A percentile compares a stretch with the other conserved stretches of the same genome.
Conservation (phyloP, 202 grass and related monocot genomes). For the Dendrocalamus latiflorus region DNA sequence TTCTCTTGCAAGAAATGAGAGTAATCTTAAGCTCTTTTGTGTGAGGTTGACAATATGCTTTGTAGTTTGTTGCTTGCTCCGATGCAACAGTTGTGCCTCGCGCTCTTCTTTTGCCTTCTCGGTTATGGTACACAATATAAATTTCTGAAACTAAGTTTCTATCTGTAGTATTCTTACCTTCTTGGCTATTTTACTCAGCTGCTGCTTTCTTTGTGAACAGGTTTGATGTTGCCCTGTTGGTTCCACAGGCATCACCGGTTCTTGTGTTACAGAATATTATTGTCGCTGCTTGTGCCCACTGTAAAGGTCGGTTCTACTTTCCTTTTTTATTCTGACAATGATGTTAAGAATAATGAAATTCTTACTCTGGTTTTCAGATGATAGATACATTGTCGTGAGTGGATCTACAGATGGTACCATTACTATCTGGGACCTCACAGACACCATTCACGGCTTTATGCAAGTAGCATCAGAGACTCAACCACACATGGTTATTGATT, state of each 20-base stretch:
- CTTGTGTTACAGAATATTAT: slow-evolving; percentile 65
- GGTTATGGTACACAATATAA: slow-evolving; percentile 59
- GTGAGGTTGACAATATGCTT: slow-evolving; percentile 76
- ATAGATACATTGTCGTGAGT: slow-evolving; percentile 60
- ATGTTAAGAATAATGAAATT: slow-evolving; percentile 15
- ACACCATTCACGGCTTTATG: slow-evolving; percentile 65
- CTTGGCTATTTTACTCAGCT: slow-evolving; percentile 21
- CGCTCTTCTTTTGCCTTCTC: slow-evolving; percentile 91
- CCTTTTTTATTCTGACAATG: background rate
- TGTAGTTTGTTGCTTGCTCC: slow-evolving; percentile 77
- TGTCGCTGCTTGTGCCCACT: slow-evolving; percentile 14
- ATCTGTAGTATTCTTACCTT: background rate
- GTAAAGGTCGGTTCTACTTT: slow-evolving; percentile 13
- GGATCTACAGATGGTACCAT: slow-evolving; percentile 87
- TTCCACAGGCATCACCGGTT: slow-evolving; percentile 65
- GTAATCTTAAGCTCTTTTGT: background rate
- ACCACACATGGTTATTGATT: slow-evolving; percentile 64
- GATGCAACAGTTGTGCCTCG: slow-evolving; percentile 73
- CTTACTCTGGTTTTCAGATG: slow-evolving; percentile 44
- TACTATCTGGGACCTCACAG: slow-evolving; percentile 86
- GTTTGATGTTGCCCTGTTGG: slow-evolving; percentile 89
- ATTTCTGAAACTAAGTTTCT: slow-evolving; percentile 21
- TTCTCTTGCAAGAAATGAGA: slow-evolving; percentile 9
- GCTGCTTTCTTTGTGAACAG: slow-evolving; percentile 36
- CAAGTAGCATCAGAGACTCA: slow-evolving; percentile 57